phyloP scores from a whole-genome alignment of 148 eudicot genomes.

The Fagopyrum tataricum region DNA sequence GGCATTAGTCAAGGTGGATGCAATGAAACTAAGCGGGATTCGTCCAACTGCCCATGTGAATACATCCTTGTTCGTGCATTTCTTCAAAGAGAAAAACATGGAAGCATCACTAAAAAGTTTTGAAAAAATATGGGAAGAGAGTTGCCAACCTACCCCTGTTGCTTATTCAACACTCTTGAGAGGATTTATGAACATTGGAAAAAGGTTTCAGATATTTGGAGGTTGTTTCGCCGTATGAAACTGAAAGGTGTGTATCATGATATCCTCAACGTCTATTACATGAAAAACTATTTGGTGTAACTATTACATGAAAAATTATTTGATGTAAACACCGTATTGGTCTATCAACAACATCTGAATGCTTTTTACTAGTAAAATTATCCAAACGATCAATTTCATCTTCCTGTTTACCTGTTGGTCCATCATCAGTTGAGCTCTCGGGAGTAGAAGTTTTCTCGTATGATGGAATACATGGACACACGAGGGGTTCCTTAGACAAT shows the following conservation, averaged over 20 bases:
- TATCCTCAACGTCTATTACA: too few relatives aligned
- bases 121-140: slow-evolving; percentile 47
- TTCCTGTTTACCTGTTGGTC: too few relatives aligned
- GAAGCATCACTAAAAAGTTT: slow-evolving; percentile 39
- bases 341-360: too few relatives aligned
- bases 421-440: too few relatives aligned
- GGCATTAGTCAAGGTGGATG: slow-evolving; percentile 52
- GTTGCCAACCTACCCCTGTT: slow-evolving; percentile 55
- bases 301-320: too few relatives aligned
- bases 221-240: slow-evolving; percentile 42
- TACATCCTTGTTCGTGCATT: slow-evolving; percentile 60
- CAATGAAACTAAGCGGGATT: slow-evolving; percentile 44
- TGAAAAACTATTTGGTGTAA: too few relatives aligned
- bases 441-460: too few relatives aligned
- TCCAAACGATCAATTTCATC: too few relatives aligned
- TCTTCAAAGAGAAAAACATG: slow-evolving; percentile 40
- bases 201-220: slow-evolving; percentile 44
- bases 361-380: too few relatives aligned
- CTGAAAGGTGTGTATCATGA: slow-evolving; percentile 65
- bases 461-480: too few relatives aligned
- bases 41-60: slow-evolving; percentile 66
- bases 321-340: too few relatives aligned
- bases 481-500: too few relatives aligned
- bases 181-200: slow-evolving; percentile 45
- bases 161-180: slow-evolving; percentile 57